Evolutionary conservation across 148 eudicot genomes (phyloP), one percentile per base, ranked within the genome.

Genomic region (Gaultheria prostrata): DNA sequence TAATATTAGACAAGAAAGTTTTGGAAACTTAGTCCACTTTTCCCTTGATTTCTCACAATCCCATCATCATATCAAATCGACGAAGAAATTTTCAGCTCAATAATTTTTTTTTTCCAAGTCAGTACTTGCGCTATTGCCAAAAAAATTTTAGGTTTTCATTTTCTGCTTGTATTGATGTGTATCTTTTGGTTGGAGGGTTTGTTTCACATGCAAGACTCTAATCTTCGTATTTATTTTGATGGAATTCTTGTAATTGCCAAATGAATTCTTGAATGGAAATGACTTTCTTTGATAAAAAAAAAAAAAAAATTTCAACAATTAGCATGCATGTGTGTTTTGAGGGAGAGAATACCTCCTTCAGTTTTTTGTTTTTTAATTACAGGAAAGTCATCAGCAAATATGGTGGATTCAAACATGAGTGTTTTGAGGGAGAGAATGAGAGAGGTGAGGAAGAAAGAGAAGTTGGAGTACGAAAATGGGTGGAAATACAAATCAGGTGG

Each of bases 361-460:
- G 0, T 3, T 45, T 0, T 24, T 76, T 45, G 7, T 32, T 3
- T 76, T 48, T 24, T 3, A 48, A 24, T 24, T 48, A 15, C 79
- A 76, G 79, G 56, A 26, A 76, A 45, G 33, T 76, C 71, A 6
- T 49, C 72, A 1, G 56, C 21, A 14, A 76, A 76, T 48, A 76
- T 14, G 21, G 79, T 76, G 56, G 79, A 76, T 76, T 28, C 79
- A 17, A 76, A 24, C 56, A 46, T 76, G 56, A 76, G 56, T 46
- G 35, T 76, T 76, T 17, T 76, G 15, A 76, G 79, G 26, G 79
- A 48, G 33, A 76, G 20, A 76, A 76, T 76, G 48, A 48, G 33
- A 46, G 79, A 76, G 20, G 21, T 76, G 53, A 48, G 35, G 33
- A 76, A 76, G 56, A 48, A 24, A 26, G 79, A 76, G 79, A 0